Percentiles rank a stretch among this genome's conserved stretches.
Conservation (phyloP, 1,139 yeast genomes). For the Blastobotrys apis region DNA sequence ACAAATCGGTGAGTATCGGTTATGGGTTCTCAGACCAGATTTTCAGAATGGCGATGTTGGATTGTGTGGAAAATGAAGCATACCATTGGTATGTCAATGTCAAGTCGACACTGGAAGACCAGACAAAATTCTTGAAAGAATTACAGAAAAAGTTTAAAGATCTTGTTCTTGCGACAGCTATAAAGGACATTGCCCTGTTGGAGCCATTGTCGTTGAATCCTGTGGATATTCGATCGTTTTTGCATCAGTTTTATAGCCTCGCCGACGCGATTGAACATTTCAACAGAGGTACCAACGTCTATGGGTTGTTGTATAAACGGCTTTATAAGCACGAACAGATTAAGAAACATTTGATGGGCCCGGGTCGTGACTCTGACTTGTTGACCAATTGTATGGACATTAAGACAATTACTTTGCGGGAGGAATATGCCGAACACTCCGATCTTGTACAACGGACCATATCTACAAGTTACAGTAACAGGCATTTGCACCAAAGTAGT, state of each 20-base stretch:
- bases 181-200: slow-evolving; percentile 10
- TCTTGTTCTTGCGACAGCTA: slow-evolving; percentile 8
- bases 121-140: slow-evolving; percentile 5
- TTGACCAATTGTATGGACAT: slow-evolving; percentile 13
- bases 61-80: slow-evolving; percentile 8
- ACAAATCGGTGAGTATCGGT: neutral
- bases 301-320: slow-evolving; percentile 11
- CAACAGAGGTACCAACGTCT: slow-evolving; percentile 12
- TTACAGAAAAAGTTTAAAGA: slow-evolving; percentile 11
- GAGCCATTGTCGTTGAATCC: slow-evolving; percentile 6
- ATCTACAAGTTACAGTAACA: slow-evolving; percentile 3
- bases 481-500: neutral
- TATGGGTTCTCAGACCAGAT: neutral
- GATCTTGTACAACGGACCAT: slow-evolving; percentile 12
- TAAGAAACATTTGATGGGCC: slow-evolving; percentile 12
- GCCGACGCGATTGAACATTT: slow-evolving; percentile 14
- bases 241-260: slow-evolving; percentile 10
- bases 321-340: slow-evolving; percentile 12
- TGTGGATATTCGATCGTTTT: slow-evolving; percentile 6
- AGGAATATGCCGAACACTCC: slow-evolving; percentile 11
- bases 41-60: slow-evolving; percentile 9
- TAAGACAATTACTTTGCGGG: slow-evolving; percentile 10
- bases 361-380: slow-evolving; percentile 12
- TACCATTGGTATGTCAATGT: slow-evolving; percentile 14
- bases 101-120: slow-evolving; percentile 7